A percentile compares a stretch with the other conserved stretches of the same genome.
Conservation (phyloP, 768 basidiomycete species). For the Mycena epipterygia region DNA sequence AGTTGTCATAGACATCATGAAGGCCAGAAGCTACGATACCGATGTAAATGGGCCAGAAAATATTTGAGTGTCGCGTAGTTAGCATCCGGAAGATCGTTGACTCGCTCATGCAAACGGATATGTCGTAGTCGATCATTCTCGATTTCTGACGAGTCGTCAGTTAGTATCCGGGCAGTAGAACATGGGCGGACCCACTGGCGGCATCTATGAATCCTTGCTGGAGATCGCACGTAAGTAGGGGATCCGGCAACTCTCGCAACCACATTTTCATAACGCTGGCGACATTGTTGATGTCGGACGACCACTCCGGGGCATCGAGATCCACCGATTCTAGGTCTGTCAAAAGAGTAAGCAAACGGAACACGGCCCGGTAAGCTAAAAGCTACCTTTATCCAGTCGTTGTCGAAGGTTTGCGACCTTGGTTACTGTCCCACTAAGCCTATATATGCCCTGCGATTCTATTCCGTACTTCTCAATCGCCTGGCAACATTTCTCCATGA, state of each 20-base stretch:
- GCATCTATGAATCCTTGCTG: conserved; percentile 97
- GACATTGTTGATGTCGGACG: conserved; percentile 94
- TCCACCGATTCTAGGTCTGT: conserved; percentile 89
- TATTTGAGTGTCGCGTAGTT: conserved; percentile 98
- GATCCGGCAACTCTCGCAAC: conserved; percentile 96
- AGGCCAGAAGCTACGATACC: conserved; percentile 57
- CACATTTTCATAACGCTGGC: conserved; percentile 96
- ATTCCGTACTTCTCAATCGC: conserved; percentile 95
- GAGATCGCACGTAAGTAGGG: conserved; percentile 84
- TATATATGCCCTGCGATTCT: conserved; percentile 89
- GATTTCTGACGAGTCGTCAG: conserved; percentile 64
- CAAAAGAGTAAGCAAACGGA: conserved; percentile 13
- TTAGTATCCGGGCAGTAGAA: conserved; percentile 8
- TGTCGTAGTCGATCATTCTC: conserved; percentile 97
- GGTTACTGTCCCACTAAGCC: conserved; percentile 92
- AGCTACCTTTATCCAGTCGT: conserved; percentile 84
- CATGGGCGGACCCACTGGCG: conserved; percentile 74
- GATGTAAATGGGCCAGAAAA: conserved; percentile 94
- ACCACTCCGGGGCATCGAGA: conserved; percentile 91
- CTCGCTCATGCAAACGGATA: conserved; percentile 95
- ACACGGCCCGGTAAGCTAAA: background rate
- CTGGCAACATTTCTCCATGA: conserved; percentile 90
- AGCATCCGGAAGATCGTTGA: conserved; percentile 98
- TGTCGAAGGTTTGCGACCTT: conserved; percentile 88
- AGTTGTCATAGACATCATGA: background rate